Conservation (phyloP, 257 asterid species). For the Datura wrightii region DNA sequence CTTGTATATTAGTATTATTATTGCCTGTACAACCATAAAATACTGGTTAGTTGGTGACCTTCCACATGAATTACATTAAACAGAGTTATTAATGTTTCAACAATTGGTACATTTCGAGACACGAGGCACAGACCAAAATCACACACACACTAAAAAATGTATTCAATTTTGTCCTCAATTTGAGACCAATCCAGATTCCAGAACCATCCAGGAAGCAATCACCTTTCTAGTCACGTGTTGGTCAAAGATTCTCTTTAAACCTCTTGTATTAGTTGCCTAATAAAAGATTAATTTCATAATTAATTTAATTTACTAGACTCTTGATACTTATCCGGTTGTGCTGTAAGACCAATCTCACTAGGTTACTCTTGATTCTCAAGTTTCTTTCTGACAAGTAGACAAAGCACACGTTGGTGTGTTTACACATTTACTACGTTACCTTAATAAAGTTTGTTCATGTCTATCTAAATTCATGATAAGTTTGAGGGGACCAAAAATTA, state of each 20-base stretch:
- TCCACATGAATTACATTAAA: constrained; percentile 24
- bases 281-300: constrained; percentile 4
- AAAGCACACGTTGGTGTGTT: neutral
- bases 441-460: neutral
- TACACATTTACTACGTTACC: neutral
- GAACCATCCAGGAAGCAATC: constrained; percentile 34
- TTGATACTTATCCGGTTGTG: neutral
- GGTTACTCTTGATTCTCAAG: constrained; percentile 22
- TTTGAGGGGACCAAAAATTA: neutral
- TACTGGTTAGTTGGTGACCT: constrained; percentile 1
- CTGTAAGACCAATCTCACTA: neutral
- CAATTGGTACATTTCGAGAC: neutral
- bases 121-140: constrained; percentile 1
- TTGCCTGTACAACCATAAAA: constrained; percentile 26
- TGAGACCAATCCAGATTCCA: neutral
- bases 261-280: neutral
- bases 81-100: neutral
- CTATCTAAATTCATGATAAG: constrained; percentile 29
- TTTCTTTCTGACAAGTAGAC: constrained; percentile 12
- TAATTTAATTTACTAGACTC: neutral
- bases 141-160: neutral
- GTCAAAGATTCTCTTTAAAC: constrained; percentile 31
- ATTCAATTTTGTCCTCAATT: neutral
- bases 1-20: neutral
- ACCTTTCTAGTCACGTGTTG: neutral